Evolutionary conservation across 2,329 filamentous ascomycete species (phyloP), one percentile per base, ranked within the genome.

Genomic region (Kalmusia sp.): DNA sequence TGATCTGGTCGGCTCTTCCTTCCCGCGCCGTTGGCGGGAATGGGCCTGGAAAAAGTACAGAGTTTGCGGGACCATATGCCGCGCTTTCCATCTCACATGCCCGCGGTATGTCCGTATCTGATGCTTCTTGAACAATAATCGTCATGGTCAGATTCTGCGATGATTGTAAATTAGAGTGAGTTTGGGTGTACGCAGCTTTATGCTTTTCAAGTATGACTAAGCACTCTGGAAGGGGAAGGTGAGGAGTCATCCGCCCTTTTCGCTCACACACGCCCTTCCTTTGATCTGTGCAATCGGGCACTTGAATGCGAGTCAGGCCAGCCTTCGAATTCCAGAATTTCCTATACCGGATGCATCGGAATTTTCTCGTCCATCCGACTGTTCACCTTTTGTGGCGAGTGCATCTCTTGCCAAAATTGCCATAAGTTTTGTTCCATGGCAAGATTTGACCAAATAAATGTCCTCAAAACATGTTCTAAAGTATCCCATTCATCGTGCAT

Each of bases 31-130:
- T 59, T 25, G 59, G 40, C 24, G 63, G 55, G 14, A 64, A 64
- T 1, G 69, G 68, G 1, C 68, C 69, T 1, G 67, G 67, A 31
- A 65, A 67, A 11, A 71, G 56, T 4, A 69, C 35, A 3, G 55
- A 41, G 3, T 48, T 59, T 4, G 64, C 54, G 11, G 57, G 27
- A 25, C 22, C 53, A 52, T 66, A 70, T 6, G 69, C 67, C 4
- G 49, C 47, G 4, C 15, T 17, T 39, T 68, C 69, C 3, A 67
- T 64, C 19, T 63, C 57, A 17, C 57, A 61, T 14, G 59, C 59
- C 4, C 61, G 65, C 6, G 56, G 56, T 19, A 72, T 49, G 22
- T 71, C 67, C 0, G 57, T 44, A 19, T 69, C 67, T 1, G 55
- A 56, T 1, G 64, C 59, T 31, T 63, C 59, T 52, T 56, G 59